phyloP scores from a whole-genome alignment of 2,329 filamentous ascomycete genomes.

The Leptodontidium sp. region DNA sequence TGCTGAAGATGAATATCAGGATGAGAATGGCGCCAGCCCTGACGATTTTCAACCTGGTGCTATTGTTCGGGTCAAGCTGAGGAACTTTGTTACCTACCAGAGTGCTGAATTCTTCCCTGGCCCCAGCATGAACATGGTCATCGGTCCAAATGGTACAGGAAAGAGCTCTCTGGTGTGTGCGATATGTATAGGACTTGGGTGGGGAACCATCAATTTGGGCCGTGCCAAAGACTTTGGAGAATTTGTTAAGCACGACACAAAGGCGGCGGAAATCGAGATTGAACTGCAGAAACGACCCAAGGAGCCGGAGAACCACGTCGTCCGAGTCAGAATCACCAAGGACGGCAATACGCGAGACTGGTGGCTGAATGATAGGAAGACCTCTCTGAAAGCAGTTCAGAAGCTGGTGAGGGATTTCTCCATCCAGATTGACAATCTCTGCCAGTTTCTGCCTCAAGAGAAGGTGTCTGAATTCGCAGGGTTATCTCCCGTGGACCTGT shows the following conservation, averaged over 20 bases:
- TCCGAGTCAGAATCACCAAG: constrained; percentile 79
- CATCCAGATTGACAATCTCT: constrained; percentile 97
- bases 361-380: constrained; percentile 73
- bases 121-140: constrained; percentile 96
- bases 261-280: constrained; percentile 85
- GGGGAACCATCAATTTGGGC: constrained; percentile 81
- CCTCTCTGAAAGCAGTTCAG: constrained; percentile 70
- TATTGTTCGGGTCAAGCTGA: constrained; percentile 85
- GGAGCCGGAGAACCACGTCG: constrained; percentile 71
- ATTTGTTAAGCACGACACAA: constrained; percentile 90
- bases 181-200: constrained; percentile 92
- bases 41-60: constrained; percentile 61
- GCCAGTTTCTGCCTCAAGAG: constrained; percentile 96
- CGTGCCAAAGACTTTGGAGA: constrained; percentile 85
- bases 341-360: constrained; percentile 86
- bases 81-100: constrained; percentile 95
- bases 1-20: constrained; percentile 26
- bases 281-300: constrained; percentile 76
- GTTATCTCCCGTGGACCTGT: constrained; percentile 80
- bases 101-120: constrained; percentile 90
- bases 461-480: constrained; percentile 93
- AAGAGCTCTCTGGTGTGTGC: constrained; percentile 98
- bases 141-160: constrained; percentile 97
- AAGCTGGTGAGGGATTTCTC: constrained; percentile 74
- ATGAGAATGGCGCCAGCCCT: constrained; percentile 22